phyloP scores from a whole-genome alignment of 331 rosid species.

The Stylosanthes scabra region DNA sequence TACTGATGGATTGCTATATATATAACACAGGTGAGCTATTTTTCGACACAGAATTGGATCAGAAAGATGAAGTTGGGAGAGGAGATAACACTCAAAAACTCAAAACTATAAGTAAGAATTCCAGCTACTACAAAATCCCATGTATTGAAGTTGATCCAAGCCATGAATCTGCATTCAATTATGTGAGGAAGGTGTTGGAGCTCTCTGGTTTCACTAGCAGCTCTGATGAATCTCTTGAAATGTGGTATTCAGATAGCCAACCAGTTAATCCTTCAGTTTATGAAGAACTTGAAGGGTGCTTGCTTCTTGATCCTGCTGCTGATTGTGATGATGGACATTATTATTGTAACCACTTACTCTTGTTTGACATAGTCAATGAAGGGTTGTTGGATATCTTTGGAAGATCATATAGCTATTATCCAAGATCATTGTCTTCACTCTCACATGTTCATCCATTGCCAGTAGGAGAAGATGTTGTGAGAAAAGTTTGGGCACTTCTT shows the following conservation, averaged over 20 bases:
- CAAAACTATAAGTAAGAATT: slow-evolving; percentile 1
- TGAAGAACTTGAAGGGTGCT: slow-evolving; percentile 63
- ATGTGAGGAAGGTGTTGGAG: slow-evolving; percentile 73
- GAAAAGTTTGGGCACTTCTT: slow-evolving; percentile 67
- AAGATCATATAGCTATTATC: slow-evolving; percentile 67
- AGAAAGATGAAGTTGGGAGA: slow-evolving; percentile 23
- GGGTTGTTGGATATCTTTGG: slow-evolving; percentile 68
- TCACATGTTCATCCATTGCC: slow-evolving; percentile 57
- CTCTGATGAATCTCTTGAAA: slow-evolving; percentile 34
- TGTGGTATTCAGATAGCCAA: slow-evolving; percentile 64
- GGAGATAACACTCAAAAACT: slow-evolving; percentile 25
- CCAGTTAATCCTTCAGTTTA: slow-evolving; percentile 62
- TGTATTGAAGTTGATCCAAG: slow-evolving; percentile 42
- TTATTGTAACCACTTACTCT: slow-evolving; percentile 54
- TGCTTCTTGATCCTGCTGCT: slow-evolving; percentile 57
- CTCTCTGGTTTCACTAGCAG: slow-evolving; percentile 55
- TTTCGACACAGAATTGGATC: slow-evolving; percentile 30
- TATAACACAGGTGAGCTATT: slow-evolving; percentile 28
- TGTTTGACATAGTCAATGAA: slow-evolving; percentile 82
- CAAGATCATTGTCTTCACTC: slow-evolving; percentile 54
- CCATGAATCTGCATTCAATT: slow-evolving; percentile 59
- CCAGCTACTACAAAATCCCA: slow-evolving; percentile 37
- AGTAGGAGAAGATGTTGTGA: slow-evolving; percentile 52
- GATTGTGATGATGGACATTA: slow-evolving; percentile 50
- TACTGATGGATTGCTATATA: slow-evolving; percentile 25